A percentile compares a stretch with the other conserved stretches of the same genome.
phyloP scores from a whole-genome alignment of 1,284 basidiomycete genomes.

The Leccinum pallidistipes region DNA sequence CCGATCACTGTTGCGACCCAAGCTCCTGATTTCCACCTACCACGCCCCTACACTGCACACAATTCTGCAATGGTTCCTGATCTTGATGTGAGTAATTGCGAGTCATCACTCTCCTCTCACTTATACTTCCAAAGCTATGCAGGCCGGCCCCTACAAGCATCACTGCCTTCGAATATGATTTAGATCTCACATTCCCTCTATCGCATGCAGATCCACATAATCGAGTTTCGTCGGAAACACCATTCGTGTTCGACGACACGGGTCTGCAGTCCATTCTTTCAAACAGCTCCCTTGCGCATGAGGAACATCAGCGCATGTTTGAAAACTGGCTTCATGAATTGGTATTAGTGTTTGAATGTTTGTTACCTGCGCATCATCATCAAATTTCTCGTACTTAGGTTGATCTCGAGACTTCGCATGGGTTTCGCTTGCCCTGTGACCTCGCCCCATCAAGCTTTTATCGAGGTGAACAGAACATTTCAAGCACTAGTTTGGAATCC shows the following conservation, averaged over 20 bases:
- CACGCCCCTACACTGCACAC: neutral
- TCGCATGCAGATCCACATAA: too few species aligned
- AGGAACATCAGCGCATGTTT: conserved; percentile 4
- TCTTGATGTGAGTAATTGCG: neutral
- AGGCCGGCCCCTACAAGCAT: neutral
- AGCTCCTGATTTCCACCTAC: neutral
- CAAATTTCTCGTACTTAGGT: neutral
- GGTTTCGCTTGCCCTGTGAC: neutral
- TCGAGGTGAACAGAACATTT: too few species aligned
- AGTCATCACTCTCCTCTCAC: neutral
- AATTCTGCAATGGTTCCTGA: neutral
- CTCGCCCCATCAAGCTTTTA: neutral
- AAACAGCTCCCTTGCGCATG: neutral
- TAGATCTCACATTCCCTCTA: neutral
- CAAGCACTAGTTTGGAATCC: neutral
- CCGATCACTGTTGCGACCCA: neutral
- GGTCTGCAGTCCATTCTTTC: neutral
- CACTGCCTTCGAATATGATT: neutral
- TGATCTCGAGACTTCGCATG: neutral
- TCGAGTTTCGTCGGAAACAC: neutral
- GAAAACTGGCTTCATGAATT: neutral
- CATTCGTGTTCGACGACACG: neutral
- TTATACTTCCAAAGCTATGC: neutral
- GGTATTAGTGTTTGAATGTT: neutral
- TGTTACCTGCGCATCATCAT: neutral